A percentile compares a stretch with the other conserved stretches of the same genome.
Evolutionary conservation across 2,329 filamentous ascomycete genomes (phyloP).

Genomic region (Talaromyces sp.): DNA sequence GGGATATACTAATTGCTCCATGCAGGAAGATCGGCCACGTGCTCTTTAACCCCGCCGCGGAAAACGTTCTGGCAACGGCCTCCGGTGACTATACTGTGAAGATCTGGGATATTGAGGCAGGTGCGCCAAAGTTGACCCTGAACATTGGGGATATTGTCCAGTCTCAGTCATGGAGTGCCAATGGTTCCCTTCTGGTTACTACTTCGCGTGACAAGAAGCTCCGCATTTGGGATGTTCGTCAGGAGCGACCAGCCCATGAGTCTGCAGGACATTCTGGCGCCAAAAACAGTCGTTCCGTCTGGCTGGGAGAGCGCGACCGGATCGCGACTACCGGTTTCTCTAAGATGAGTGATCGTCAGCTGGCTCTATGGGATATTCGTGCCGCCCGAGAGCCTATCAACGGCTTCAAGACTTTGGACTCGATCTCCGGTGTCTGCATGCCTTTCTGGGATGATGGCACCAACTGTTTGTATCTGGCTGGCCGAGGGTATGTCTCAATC

Average conservation of each 20-base stretch:
- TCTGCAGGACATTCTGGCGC: slow-evolving; percentile 84
- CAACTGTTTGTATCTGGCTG: slow-evolving; percentile 91
- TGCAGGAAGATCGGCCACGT: slow-evolving; percentile 94
- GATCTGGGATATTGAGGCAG: slow-evolving; percentile 88
- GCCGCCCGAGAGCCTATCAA: slow-evolving; percentile 78
- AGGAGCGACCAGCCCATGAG: slow-evolving; percentile 85
- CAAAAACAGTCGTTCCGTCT: slow-evolving; percentile 95
- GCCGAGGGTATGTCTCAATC: slow-evolving; percentile 75
- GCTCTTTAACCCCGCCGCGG: slow-evolving; percentile 93
- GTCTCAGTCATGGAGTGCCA: slow-evolving; percentile 92
- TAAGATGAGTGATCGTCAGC: slow-evolving; percentile 95
- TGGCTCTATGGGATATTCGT: slow-evolving; percentile 93
- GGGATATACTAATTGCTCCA: slow-evolving; percentile 24
- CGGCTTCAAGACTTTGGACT: slow-evolving; percentile 87
- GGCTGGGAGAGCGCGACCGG: slow-evolving; percentile 96
- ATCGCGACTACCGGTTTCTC: slow-evolving; percentile 97
- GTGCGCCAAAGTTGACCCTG: slow-evolving; percentile 72
- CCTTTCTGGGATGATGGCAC: slow-evolving; percentile 99
- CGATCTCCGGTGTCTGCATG: slow-evolving; percentile 97
- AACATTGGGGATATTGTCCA: slow-evolving; percentile 92
- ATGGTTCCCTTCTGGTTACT: slow-evolving; percentile 82
- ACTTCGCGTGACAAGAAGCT: slow-evolving; percentile 98
- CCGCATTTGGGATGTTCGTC: slow-evolving; percentile 94
- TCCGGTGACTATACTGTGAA: slow-evolving; percentile 95
- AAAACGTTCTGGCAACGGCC: slow-evolving; percentile 91